Evolutionary conservation across 75 land plant genomes (phyloP).

Genomic region (Pseudotsuga menziesii): DNA sequence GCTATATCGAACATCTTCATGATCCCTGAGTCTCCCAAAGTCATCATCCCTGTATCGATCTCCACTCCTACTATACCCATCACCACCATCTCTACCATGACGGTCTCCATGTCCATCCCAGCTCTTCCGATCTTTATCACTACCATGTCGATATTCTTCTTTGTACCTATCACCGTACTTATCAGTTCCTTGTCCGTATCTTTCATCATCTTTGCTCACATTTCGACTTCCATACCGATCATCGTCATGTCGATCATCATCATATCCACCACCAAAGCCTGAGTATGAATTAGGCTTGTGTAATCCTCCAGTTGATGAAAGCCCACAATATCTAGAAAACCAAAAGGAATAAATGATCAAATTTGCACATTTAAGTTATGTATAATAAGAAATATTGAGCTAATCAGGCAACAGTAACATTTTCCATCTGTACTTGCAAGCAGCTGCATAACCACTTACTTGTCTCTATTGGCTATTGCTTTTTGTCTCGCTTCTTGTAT

Average conservation of each 20-base stretch:
- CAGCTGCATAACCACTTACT: slow-evolving; percentile 36
- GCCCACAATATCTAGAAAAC: slow-evolving; percentile 68
- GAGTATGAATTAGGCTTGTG: slow-evolving; percentile 74
- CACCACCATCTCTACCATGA: slow-evolving; percentile 20
- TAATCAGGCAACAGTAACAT: neutral
- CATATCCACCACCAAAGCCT: slow-evolving; percentile 40
- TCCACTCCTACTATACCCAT: slow-evolving; percentile 11
- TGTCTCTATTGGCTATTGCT: slow-evolving; percentile 76
- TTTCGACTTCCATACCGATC: slow-evolving; percentile 44
- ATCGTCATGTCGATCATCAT: slow-evolving; percentile 43
- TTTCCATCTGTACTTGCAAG: slow-evolving; percentile 1
- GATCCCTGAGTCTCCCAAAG: slow-evolving; percentile 25
- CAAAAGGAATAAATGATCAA: neutral
- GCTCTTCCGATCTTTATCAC: slow-evolving; percentile 10
- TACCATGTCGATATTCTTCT: slow-evolving; percentile 21
- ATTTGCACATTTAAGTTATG: neutral
- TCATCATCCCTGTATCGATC: slow-evolving; percentile 16
- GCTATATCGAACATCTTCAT: slow-evolving; percentile 17
- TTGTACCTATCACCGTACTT: slow-evolving; percentile 37
- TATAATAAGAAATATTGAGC: neutral
- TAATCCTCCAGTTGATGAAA: slow-evolving; percentile 77
- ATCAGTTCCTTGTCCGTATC: slow-evolving; percentile 15
- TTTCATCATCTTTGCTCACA: slow-evolving; percentile 30
- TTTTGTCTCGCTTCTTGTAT: slow-evolving; percentile 73
- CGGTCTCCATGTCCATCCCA: slow-evolving; percentile 15